Conservation (phyloP, 129 eudicot species). For the Tanacetum coccineum region DNA sequence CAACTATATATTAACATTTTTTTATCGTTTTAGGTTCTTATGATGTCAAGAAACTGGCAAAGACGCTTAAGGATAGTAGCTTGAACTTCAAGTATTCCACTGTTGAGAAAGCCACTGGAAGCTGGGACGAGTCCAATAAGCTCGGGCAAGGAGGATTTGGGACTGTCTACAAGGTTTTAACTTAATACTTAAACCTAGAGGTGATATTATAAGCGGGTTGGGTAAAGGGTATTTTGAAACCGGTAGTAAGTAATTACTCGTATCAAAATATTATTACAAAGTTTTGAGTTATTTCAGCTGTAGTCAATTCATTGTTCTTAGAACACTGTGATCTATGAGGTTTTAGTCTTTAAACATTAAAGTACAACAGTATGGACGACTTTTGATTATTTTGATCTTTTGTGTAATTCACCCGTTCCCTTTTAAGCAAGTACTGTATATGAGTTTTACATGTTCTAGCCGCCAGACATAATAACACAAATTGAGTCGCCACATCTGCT, state of each 20-base stretch:
- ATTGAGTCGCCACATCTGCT: background rate
- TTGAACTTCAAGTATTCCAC: slow-evolving; percentile 74
- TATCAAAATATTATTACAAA: background rate
- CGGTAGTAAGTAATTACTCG: background rate
- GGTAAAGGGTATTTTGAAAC: background rate
- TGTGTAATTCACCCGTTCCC: background rate
- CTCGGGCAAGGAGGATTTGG: slow-evolving; percentile 90
- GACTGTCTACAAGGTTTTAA: slow-evolving; percentile 67
- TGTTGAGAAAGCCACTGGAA: slow-evolving; percentile 62
- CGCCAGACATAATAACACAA: background rate
- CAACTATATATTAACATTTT: background rate
- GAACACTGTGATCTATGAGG: no score
- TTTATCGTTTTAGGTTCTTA: slow-evolving; percentile 29
- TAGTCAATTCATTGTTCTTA: no score
- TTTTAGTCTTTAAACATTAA: background rate
- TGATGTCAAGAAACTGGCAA: slow-evolving; percentile 45
- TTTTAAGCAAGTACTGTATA: background rate
- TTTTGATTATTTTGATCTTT: background rate
- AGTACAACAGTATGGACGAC: background rate
- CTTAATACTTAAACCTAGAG: background rate
- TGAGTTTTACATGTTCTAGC: background rate
- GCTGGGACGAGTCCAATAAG: slow-evolving; percentile 68
- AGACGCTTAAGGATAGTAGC: slow-evolving; percentile 58
- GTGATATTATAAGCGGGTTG: background rate
- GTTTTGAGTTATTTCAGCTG: no score